Conservation (phyloP, 208 protist species). For the Leishmania guyanensis region DNA sequence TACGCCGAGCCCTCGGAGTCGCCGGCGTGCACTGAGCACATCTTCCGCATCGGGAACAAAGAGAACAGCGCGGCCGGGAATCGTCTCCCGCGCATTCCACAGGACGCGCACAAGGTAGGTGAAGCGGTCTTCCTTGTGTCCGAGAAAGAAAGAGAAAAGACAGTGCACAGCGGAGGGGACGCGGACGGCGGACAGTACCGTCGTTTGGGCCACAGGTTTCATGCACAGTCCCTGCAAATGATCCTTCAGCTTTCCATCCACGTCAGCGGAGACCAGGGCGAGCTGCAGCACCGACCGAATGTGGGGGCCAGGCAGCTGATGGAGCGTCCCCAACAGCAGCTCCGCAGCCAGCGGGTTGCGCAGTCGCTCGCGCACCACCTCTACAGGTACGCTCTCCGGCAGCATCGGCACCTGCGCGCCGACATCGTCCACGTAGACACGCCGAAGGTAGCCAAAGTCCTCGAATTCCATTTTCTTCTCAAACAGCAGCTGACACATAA, state of each 20-base stretch:
- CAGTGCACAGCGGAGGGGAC: slow-evolving; percentile 81
- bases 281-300: slow-evolving; percentile 85
- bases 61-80: slow-evolving; percentile 71
- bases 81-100: slow-evolving; percentile 69
- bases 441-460: slow-evolving; percentile 80
- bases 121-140: slow-evolving; percentile 39
- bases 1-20: slow-evolving; percentile 63
- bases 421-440: slow-evolving; percentile 85
- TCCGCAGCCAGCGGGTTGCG: slow-evolving; percentile 76
- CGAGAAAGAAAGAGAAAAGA: slow-evolving; percentile 73
- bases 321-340: slow-evolving; percentile 79
- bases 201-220: slow-evolving; percentile 70
- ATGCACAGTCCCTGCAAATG: slow-evolving; percentile 81
- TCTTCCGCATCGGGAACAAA: slow-evolving; percentile 65
- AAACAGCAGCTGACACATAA: slow-evolving; percentile 81
- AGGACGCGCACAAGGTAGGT: slow-evolving; percentile 52
- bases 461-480: slow-evolving; percentile 89
- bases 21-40: slow-evolving; percentile 53
- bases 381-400: slow-evolving; percentile 45
- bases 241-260: slow-evolving; percentile 64
- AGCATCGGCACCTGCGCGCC: slow-evolving; percentile 75
- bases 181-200: slow-evolving; percentile 68
- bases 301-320: slow-evolving; percentile 82
- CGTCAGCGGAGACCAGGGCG: slow-evolving; percentile 76
- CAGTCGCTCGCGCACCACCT: slow-evolving; percentile 58